Evolutionary conservation across 73 alveolate genomes (phyloP).

Genomic region (Blepharisma japonicum): DNA sequence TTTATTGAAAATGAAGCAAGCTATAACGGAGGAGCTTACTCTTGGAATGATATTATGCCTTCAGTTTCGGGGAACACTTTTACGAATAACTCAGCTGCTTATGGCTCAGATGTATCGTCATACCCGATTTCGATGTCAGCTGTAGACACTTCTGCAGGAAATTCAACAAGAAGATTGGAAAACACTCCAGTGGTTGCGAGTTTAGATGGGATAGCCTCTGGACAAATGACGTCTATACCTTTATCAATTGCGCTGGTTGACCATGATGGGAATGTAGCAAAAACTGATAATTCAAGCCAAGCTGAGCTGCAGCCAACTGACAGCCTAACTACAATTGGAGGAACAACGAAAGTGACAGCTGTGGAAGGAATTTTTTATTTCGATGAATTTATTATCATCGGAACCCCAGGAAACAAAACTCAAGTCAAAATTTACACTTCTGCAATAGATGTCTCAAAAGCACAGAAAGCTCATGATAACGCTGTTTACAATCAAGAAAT

Average conservation of each 20-base stretch:
- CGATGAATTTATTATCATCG: neutral
- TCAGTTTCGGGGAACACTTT: neutral
- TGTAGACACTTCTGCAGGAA: neutral
- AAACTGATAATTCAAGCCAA: neutral
- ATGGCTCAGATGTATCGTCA: slow-evolving; percentile 43
- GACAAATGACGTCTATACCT: neutral
- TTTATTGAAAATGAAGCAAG: neutral
- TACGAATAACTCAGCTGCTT: slow-evolving; percentile 32
- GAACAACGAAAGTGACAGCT: neutral
- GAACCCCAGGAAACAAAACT: neutral
- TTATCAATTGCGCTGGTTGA: neutral
- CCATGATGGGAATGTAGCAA: neutral
- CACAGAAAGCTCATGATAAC: neutral
- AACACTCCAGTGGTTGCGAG: neutral
- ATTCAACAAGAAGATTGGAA: neutral
- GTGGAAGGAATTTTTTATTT: neutral
- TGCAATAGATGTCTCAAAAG: neutral
- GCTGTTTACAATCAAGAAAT: neutral
- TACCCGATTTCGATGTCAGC: neutral
- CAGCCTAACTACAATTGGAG: neutral
- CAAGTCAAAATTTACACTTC: neutral
- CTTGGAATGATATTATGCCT: neutral
- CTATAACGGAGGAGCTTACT: neutral
- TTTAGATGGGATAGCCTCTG: neutral
- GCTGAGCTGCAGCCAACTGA: neutral